Conservation (phyloP, 2,329 filamentous ascomycete species). For the Pochonia chlamydosporia region DNA sequence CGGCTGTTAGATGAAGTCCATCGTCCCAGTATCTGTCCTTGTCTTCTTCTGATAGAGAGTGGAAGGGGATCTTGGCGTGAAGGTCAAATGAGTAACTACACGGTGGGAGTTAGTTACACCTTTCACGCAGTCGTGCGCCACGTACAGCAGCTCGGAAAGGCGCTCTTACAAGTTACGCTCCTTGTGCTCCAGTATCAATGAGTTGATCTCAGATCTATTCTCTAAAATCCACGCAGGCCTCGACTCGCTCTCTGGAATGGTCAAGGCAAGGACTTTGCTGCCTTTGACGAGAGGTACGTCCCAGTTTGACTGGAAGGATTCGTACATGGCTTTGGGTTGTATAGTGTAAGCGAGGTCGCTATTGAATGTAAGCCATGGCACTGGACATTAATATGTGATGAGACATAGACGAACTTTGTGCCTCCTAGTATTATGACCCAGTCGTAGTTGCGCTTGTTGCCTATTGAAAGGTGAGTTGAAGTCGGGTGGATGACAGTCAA, state of each 20-base stretch:
- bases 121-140: too few relatives aligned
- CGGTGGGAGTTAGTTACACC: too few relatives aligned
- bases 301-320: constrained; percentile 45
- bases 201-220: constrained; percentile 43
- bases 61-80: constrained; percentile 46
- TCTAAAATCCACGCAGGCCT: constrained; percentile 21
- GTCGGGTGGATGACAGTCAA: background rate
- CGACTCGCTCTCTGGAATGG: constrained; percentile 48
- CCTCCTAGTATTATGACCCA: constrained; percentile 60
- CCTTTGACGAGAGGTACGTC: constrained; percentile 40
- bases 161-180: constrained; percentile 50
- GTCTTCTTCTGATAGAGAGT: constrained; percentile 38
- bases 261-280: constrained; percentile 56
- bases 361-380: background rate
- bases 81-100: constrained; percentile 53
- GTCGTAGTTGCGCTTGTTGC: constrained; percentile 35
- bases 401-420: constrained; percentile 41
- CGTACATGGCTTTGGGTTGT: constrained; percentile 37
- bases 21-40: constrained; percentile 53
- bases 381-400: background rate
- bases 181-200: constrained; percentile 42
- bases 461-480: constrained; percentile 9
- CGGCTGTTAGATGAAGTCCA: constrained; percentile 49
- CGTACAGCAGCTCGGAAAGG: too few relatives aligned
- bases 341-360: constrained; percentile 45